Percentiles rank a stretch among this genome's conserved stretches.
These are phyloP conservation scores for Quercus parvula DNA, from an alignment of 306 rosid genomes.

Conservation along the genomic window DNA sequence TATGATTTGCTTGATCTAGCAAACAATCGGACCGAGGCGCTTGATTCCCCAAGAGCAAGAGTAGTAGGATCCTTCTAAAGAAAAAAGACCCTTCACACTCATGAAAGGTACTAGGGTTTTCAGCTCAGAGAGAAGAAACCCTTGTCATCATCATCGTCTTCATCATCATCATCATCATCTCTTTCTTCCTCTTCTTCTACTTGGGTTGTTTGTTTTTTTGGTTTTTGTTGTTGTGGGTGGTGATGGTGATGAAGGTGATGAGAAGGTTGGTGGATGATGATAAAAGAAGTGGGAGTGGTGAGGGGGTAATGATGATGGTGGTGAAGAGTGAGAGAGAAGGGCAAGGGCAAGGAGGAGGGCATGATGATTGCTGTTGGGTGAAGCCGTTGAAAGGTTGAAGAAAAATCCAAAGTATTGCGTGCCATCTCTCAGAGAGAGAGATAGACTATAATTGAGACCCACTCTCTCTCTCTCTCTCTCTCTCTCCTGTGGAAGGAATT, in stretches of 20 bases:
- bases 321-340: conserved; percentile 49
- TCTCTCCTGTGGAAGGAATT: conserved; percentile 26
- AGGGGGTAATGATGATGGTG: conserved; percentile 67
- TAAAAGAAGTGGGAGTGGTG: conserved; percentile 39
- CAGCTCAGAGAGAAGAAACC: conserved; percentile 17
- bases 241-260: conserved; percentile 14
- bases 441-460: conserved; percentile 4
- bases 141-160: conserved; percentile 10
- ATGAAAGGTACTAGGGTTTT: conserved; percentile 44
- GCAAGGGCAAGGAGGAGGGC: conserved; percentile 25
- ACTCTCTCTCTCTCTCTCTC: conserved; percentile 18
- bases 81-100: conserved; percentile 37
- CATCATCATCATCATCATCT: conserved; percentile 19
- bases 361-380: conserved; percentile 77
- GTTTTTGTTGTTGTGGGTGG: conserved; percentile 3
- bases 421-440: conserved; percentile 29
- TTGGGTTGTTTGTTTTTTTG: conserved; percentile 3
- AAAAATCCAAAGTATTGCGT: conserved; percentile 70
- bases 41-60: conserved; percentile 80
- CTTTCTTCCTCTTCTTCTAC: conserved; percentile 11
- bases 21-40: conserved; percentile 94
- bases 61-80: conserved; percentile 36
- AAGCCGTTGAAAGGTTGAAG: conserved; percentile 51
- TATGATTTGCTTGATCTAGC: conserved; percentile 40
- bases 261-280: conserved; percentile 18